Evolutionary conservation across 1,139 yeast genomes (phyloP).

Genomic region (Hyphopichia burtonii): DNA sequence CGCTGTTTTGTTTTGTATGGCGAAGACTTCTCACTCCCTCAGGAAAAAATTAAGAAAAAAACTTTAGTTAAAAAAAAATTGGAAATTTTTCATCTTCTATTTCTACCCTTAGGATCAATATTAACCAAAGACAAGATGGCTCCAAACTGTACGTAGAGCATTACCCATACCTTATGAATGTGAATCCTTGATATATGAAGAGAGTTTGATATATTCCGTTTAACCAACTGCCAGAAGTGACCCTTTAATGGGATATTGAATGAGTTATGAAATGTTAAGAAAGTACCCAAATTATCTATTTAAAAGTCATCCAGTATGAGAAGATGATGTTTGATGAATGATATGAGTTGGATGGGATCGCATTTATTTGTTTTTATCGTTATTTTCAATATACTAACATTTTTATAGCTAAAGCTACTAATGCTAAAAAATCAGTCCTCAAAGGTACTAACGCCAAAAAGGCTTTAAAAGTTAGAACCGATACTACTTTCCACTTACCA

Average conservation of each 20-base stretch:
- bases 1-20: neutral
- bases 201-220: too few relatives aligned
- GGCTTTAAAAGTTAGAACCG: constrained; percentile 91
- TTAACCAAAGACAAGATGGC: constrained; percentile 21
- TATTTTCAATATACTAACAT: neutral
- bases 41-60: neutral
- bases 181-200: too few relatives aligned
- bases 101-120: neutral
- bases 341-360: too few relatives aligned
- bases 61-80: neutral
- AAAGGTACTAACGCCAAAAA: constrained; percentile 95
- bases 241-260: too few relatives aligned
- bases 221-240: too few relatives aligned
- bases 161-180: too few relatives aligned
- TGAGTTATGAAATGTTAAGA: too few relatives aligned
- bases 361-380: too few relatives aligned
- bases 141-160: constrained; percentile 22
- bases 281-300: too few relatives aligned
- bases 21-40: neutral
- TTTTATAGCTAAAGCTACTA: constrained; percentile 61
- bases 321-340: too few relatives aligned
- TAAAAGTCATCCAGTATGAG: too few relatives aligned
- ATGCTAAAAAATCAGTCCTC: constrained; percentile 98
- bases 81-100: neutral
- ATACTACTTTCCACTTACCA: constrained; percentile 96